Percentiles rank a stretch among this genome's conserved stretches.
phyloP scores from a whole-genome alignment of 2,329 filamentous ascomycete genomes.

The Xylaria arbuscula region DNA sequence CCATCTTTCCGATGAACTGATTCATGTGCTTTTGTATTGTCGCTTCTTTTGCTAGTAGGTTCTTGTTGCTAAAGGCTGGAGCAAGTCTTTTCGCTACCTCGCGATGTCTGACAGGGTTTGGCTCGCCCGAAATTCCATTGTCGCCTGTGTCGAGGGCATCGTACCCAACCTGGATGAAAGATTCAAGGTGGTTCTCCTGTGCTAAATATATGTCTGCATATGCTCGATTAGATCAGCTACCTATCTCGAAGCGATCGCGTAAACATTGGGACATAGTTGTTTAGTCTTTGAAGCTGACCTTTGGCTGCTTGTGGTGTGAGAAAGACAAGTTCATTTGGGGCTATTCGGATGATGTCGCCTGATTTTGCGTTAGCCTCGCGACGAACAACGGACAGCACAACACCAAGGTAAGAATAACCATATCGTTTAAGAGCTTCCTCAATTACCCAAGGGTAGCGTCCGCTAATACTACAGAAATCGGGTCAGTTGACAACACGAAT shows the following conservation, averaged over 20 bases:
- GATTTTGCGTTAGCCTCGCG: slow-evolving; percentile 5
- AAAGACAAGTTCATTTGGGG: slow-evolving; percentile 31
- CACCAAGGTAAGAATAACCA: slow-evolving; percentile 14
- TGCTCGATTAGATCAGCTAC: slow-evolving; percentile 8
- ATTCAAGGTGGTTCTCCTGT: slow-evolving; percentile 32
- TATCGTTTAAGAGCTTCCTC: slow-evolving; percentile 27
- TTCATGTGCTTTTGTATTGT: slow-evolving; percentile 32
- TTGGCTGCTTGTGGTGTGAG: slow-evolving; percentile 29
- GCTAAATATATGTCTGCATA: slow-evolving; percentile 31
- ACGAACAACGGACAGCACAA: neutral
- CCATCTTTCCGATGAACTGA: slow-evolving; percentile 32
- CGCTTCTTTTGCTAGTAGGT: slow-evolving; percentile 27
- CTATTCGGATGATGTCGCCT: slow-evolving; percentile 32
- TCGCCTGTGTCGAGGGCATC: slow-evolving; percentile 34
- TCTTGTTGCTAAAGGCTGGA: slow-evolving; percentile 35
- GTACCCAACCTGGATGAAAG: slow-evolving; percentile 33
- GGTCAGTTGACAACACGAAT: neutral
- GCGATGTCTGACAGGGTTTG: slow-evolving; percentile 35
- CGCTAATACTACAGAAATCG: slow-evolving; percentile 20
- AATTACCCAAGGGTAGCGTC: slow-evolving; percentile 27
- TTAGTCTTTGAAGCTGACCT: slow-evolving; percentile 15
- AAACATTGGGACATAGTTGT: neutral
- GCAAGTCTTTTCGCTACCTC: slow-evolving; percentile 36
- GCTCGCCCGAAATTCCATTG: slow-evolving; percentile 36
- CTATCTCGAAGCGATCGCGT: neutral